A percentile compares a stretch with the other conserved stretches of the same genome.
Conservation (phyloP, 306 rosid species). For the Quercus berberidifolia region DNA sequence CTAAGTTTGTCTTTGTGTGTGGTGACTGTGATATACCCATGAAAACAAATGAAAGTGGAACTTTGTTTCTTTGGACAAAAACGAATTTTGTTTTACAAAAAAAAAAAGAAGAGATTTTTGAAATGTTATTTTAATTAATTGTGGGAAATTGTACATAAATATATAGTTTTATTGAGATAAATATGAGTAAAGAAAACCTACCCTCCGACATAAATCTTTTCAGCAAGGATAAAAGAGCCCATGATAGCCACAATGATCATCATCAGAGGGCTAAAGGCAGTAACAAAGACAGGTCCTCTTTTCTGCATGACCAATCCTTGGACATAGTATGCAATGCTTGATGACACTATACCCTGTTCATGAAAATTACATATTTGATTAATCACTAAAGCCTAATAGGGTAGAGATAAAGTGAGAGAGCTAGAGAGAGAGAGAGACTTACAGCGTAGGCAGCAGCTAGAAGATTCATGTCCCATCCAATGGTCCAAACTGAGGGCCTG, state of each 20-base stretch:
- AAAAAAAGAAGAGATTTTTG: too few relatives aligned
- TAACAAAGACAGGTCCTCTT: slow-evolving; percentile 92
- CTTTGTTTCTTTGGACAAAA: neutral
- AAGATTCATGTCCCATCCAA: slow-evolving; percentile 89
- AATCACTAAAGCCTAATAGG: neutral
- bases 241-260: slow-evolving; percentile 86
- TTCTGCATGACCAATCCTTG: slow-evolving; percentile 85
- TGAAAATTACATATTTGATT: neutral
- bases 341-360: slow-evolving; percentile 70
- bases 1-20: neutral
- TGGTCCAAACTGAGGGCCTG: slow-evolving; percentile 64
- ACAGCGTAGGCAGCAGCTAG: slow-evolving; percentile 95
- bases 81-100: neutral
- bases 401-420: neutral
- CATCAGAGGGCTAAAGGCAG: slow-evolving; percentile 94
- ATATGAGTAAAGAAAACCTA: slow-evolving; percentile 14
- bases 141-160: neutral
- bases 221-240: slow-evolving; percentile 86
- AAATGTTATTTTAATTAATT: neutral
- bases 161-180: neutral
- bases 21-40: slow-evolving; percentile 17
- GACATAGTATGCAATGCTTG: slow-evolving; percentile 63
- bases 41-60: slow-evolving; percentile 4
- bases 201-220: slow-evolving; percentile 84
- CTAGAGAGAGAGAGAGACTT: slow-evolving; percentile 10